Percentiles rank a stretch among this genome's conserved stretches.
These are phyloP conservation scores for Trichoderma sp. DNA, from an alignment of 2,329 filamentous ascomycete species.

Conservation along the genomic window DNA sequence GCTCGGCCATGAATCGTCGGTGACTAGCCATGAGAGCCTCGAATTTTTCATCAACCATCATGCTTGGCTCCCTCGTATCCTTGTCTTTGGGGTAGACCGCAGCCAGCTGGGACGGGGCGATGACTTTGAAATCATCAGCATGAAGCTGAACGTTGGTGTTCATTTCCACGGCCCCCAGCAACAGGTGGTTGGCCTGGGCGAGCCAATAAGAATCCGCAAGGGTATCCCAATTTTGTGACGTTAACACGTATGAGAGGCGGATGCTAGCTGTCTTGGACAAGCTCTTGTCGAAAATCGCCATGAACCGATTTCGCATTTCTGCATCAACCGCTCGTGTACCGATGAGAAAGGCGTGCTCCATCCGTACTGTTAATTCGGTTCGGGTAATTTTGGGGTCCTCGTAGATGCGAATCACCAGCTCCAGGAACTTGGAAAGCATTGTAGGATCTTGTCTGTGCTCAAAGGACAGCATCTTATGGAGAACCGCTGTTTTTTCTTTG, in stretches of 20 bases:
- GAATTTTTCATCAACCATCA: slow-evolving; percentile 78
- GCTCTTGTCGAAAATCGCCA: slow-evolving; percentile 93
- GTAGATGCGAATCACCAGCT: slow-evolving; percentile 96
- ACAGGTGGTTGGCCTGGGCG: slow-evolving; percentile 86
- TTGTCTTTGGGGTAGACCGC: slow-evolving; percentile 73
- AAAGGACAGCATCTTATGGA: slow-evolving; percentile 99
- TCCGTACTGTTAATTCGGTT: slow-evolving; percentile 90
- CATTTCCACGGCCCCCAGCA: slow-evolving; percentile 88
- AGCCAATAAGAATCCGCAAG: slow-evolving; percentile 95
- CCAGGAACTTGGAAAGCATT: slow-evolving; percentile 87
- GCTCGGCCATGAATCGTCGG: slow-evolving; percentile 75
- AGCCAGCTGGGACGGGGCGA: slow-evolving; percentile 71
- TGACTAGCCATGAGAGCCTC: slow-evolving; percentile 76
- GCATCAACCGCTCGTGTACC: slow-evolving; percentile 91
- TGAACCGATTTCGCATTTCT: slow-evolving; percentile 94
- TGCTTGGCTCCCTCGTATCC: slow-evolving; percentile 59
- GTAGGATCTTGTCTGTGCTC: slow-evolving; percentile 79
- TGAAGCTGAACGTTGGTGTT: slow-evolving; percentile 76
- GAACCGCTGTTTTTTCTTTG: slow-evolving; percentile 96
- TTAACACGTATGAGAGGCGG: slow-evolving; percentile 82
- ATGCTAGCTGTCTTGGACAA: slow-evolving; percentile 89
- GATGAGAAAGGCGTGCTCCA: slow-evolving; percentile 98
- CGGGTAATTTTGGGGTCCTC: slow-evolving; percentile 94
- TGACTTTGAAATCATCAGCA: slow-evolving; percentile 75
- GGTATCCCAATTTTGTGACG: slow-evolving; percentile 95